Conservation (phyloP, 2,329 filamentous ascomycete species). For the Macrophomina pseudophaseolina region DNA sequence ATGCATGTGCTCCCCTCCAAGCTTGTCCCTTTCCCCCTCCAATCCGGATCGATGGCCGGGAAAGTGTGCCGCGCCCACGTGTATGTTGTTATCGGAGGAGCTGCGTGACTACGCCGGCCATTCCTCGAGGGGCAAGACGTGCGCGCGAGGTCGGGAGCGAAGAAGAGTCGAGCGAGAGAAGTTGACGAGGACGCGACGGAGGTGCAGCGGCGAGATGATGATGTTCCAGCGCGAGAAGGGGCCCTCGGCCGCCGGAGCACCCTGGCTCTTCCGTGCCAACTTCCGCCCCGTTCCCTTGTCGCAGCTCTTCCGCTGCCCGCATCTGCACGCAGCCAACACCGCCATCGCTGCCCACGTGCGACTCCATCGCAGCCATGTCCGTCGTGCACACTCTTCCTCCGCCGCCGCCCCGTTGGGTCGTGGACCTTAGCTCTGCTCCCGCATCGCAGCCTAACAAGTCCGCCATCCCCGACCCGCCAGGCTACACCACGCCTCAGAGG, state of each 20-base stretch:
- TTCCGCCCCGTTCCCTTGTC: constrained; percentile 11
- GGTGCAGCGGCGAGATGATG: constrained; percentile 18
- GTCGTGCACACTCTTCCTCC: constrained; percentile 36
- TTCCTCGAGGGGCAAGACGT: constrained; percentile 16
- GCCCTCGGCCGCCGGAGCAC: constrained; percentile 4
- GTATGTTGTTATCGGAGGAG: constrained; percentile 23
- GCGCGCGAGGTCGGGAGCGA: neutral
- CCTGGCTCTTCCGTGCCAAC: constrained; percentile 10
- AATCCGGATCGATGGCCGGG: constrained; percentile 20
- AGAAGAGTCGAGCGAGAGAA: neutral
- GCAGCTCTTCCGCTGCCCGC: constrained; percentile 21
- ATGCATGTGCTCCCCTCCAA: constrained; percentile 27
- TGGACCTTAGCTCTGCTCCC: constrained; percentile 75
- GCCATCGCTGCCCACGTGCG: neutral
- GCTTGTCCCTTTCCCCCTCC: constrained; percentile 27
- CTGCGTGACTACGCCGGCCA: constrained; percentile 18
- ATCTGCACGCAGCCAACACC: neutral
- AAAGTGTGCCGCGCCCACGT: constrained; percentile 16
- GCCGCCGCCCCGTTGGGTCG: constrained; percentile 77
- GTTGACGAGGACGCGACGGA: neutral
- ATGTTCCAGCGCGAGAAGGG: constrained; percentile 25
- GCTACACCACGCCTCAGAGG: constrained; percentile 64
- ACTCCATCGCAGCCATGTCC: constrained; percentile 23
- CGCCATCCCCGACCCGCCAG: constrained; percentile 80
- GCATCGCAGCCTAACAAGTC: constrained; percentile 66